phyloP scores from a whole-genome alignment of 495 filamentous ascomycete genomes.

The Penicillium flavigenum region DNA sequence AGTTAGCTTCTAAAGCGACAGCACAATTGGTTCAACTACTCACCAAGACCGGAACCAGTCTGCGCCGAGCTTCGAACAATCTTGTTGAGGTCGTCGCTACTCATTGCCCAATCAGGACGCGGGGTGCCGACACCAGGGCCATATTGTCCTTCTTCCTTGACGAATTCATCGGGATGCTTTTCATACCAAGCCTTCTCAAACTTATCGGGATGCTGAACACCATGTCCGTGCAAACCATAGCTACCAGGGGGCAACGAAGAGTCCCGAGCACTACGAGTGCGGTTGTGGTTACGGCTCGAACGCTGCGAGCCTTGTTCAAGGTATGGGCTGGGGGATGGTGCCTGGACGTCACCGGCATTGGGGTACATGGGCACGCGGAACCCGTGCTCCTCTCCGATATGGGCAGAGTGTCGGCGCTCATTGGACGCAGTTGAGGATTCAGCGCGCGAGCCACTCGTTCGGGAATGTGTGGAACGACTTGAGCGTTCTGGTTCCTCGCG shows the following conservation, averaged over 20 bases:
- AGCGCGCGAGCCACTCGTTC: conserved; percentile 50
- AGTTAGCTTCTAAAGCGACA: conserved; percentile 11
- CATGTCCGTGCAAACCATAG: conserved; percentile 86
- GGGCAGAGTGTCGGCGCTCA: conserved; percentile 50
- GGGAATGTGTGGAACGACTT: conserved; percentile 45
- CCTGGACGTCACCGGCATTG: conserved; percentile 94
- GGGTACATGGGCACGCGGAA: conserved; percentile 96
- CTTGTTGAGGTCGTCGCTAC: conserved; percentile 87
- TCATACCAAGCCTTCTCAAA: conserved; percentile 86
- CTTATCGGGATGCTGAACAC: conserved; percentile 62
- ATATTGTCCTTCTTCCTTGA: conserved; percentile 72
- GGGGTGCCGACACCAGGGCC: conserved; percentile 62
- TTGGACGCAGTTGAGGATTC: conserved; percentile 51
- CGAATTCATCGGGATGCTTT: conserved; percentile 78
- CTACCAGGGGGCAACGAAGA: conserved; percentile 68
- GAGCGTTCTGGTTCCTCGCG: conserved; percentile 63
- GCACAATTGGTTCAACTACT: conserved; percentile 13
- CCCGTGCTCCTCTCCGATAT: conserved; percentile 71
- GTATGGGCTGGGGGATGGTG: conserved; percentile 78
- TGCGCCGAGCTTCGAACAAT: conserved; percentile 73
- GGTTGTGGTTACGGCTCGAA: conserved; percentile 64
- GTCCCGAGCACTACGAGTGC: conserved; percentile 60
- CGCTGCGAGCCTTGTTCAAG: conserved; percentile 52
- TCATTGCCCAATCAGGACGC: conserved; percentile 80
- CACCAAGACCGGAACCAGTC: conserved; percentile 65